Evolutionary conservation across 1,284 basidiomycete species (phyloP).

Genomic region (Tilletiaria anomala): DNA sequence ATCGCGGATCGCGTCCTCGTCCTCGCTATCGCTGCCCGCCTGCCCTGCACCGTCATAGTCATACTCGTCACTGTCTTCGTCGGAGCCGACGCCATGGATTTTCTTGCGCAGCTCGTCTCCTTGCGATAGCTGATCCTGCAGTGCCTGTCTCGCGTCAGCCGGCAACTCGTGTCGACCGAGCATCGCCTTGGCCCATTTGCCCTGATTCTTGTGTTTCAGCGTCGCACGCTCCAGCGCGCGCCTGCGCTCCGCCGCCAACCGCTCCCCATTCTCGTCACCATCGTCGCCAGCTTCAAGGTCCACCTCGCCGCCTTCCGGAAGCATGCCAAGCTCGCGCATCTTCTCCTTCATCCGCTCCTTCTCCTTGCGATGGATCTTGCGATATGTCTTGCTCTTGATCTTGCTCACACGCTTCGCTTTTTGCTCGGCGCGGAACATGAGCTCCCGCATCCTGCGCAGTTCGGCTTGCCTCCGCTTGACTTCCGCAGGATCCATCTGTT

Average conservation of each 20-base stretch:
- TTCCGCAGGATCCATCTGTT: conserved; percentile 67
- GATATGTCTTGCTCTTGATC: conserved; percentile 89
- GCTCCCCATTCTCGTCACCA: conserved; percentile 44
- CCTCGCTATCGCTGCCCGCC: conserved; percentile 5
- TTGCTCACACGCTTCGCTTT: conserved; percentile 82
- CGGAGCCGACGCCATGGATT: conserved; percentile 17
- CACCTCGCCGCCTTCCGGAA: conserved; percentile 12
- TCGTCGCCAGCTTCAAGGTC: conserved; percentile 8
- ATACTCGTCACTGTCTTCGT: conserved; percentile 10
- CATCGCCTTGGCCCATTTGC: conserved; percentile 34
- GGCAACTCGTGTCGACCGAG: conserved; percentile 11
- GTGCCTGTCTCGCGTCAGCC: conserved; percentile 22
- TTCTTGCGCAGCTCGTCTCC: conserved; percentile 18
- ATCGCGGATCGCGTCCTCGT: background rate
- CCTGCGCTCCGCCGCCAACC: conserved; percentile 59
- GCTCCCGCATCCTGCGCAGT: conserved; percentile 72
- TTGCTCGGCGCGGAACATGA: conserved; percentile 82
- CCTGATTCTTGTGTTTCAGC: conserved; percentile 38
- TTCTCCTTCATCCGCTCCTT: conserved; percentile 46
- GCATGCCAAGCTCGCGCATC: conserved; percentile 37
- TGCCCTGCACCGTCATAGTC: conserved; percentile 7
- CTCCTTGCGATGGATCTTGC: conserved; percentile 69
- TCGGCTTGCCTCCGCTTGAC: conserved; percentile 64
- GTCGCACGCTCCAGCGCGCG: conserved; percentile 32
- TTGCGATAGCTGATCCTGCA: conserved; percentile 24